Conservation (phyloP, 192 early-diverging fungal species). For the Gaertneriomyces sp. region DNA sequence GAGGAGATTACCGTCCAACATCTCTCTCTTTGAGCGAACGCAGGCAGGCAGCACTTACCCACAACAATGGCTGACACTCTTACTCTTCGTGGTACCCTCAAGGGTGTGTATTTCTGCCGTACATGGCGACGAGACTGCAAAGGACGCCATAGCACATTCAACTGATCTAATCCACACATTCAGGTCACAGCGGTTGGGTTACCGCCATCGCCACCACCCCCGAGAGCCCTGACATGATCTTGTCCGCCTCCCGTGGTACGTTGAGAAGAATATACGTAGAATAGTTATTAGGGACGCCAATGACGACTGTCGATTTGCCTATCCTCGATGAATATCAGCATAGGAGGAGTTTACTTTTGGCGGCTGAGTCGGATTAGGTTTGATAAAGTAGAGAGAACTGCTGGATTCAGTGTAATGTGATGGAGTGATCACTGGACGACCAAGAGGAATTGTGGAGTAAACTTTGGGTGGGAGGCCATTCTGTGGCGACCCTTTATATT, state of each 20-base stretch:
- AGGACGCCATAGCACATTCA: neutral
- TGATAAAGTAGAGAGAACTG: no score
- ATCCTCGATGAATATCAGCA: no score
- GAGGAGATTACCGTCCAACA: neutral
- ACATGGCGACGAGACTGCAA: neutral
- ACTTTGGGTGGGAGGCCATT: no score
- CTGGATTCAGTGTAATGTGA: no score
- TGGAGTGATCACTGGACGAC: no score
- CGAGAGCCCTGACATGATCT: constrained; percentile 93
- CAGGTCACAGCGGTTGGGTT: constrained; percentile 85
- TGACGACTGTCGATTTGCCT: no score
- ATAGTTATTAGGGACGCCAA: no score
- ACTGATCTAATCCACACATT: neutral
- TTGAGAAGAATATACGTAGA: constrained; percentile 5
- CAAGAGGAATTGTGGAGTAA: no score
- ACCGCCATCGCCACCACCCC: constrained; percentile 96
- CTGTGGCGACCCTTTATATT: no score
- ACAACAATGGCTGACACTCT: constrained; percentile 40
- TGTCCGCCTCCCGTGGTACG: constrained; percentile 94
- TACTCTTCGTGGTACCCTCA: constrained; percentile 47
- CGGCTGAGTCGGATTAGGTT: no score
- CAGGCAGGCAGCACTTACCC: neutral
- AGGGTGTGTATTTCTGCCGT: constrained; percentile 23
- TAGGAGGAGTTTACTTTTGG: no score
- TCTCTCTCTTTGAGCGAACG: constrained; percentile 6